Evolutionary conservation across 108 stramenopile species (phyloP), one percentile per base, ranked within the genome.

Genomic region (Nitzschia palea): DNA sequence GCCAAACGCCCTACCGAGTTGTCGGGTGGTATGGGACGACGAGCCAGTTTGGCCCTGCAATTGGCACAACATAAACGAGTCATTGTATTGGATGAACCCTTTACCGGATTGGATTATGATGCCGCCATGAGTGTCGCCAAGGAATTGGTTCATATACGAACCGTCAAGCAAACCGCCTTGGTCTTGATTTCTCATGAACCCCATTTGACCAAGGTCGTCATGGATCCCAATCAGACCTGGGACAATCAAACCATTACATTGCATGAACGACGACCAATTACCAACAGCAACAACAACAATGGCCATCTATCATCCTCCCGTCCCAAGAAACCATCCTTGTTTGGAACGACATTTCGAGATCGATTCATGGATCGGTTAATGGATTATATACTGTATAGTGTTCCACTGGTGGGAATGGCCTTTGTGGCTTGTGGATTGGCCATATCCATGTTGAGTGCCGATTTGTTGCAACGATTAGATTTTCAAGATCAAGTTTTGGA

Each of bases 11-110:
- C 86, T 10, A 76, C 68, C 1, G 78, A 92, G 57, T 66, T 92
- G 29, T 82, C 80, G n/a, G 90, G 90, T 0, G 90, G 90, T 2
- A 92, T 92, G 90, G 90, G 80, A 18, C 86, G 90, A 28, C 82
- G 90, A n/a, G 90, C 86, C 4, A 87, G 84, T 2, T 52, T 92
- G 37, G 90, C 90, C 2, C 55, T 92, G 27, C 87, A 89, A 76
- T 53, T 92, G 34, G 90, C 90, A 22, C 90, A 92, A 55, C 74
- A 79, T 44, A 92, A 92, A 62, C 87, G 78, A 33, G 74, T 92
- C 27, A 84, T 92, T 45, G 82, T 92, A 0, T 61, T 92, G 48
- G 90, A 92, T 67, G 90, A 92, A 62, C 90, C 90, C 17, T 92
- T 92, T 72, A 83, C 87, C 1, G 90, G 90, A 0, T 67, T 92